Evolutionary conservation across 768 basidiomycete species (phyloP).

Genomic region (Lentinula guzmanii): DNA sequence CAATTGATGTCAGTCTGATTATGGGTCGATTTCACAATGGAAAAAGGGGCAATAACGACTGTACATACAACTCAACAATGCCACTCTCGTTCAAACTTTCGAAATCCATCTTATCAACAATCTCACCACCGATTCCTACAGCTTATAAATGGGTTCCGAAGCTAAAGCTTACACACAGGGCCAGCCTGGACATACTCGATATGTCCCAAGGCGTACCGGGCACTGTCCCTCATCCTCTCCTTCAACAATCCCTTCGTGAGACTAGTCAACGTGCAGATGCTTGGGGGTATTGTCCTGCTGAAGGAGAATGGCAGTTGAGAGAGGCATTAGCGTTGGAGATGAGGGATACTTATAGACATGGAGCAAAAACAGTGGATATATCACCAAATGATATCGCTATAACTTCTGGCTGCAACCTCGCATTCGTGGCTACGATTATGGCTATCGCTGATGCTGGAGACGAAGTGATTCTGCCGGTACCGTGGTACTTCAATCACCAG

Average conservation of each 20-base stretch:
- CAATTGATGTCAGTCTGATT: too few species aligned
- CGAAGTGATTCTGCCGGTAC: constrained; percentile 67
- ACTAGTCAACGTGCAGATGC: constrained; percentile 35
- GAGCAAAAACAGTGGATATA: constrained; percentile 29
- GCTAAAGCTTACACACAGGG: constrained; percentile 31
- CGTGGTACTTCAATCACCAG: constrained; percentile 69
- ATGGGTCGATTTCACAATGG: too few species aligned
- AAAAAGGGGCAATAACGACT: too few species aligned
- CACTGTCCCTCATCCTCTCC: constrained; percentile 45
- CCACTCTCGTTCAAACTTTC: constrained; percentile 5
- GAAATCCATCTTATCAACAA: constrained; percentile 1
- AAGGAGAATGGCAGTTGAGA: constrained; percentile 52
- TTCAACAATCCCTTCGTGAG: constrained; percentile 43
- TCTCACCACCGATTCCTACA: constrained; percentile 32
- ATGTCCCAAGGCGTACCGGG: constrained; percentile 68
- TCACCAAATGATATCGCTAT: constrained; percentile 53
- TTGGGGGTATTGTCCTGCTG: constrained; percentile 53
- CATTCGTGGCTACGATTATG: constrained; percentile 59
- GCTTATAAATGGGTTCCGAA: constrained; percentile 51
- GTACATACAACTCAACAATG: not conserved
- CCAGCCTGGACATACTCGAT: constrained; percentile 34
- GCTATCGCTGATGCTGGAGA: constrained; percentile 62
- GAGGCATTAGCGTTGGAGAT: constrained; percentile 55
- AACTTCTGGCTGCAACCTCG: constrained; percentile 70
- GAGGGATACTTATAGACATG: constrained; percentile 45